Evolutionary conservation across 345 rosid species (phyloP), one percentile per base, ranked within the genome.

Genomic region (Pugionium cornutum): DNA sequence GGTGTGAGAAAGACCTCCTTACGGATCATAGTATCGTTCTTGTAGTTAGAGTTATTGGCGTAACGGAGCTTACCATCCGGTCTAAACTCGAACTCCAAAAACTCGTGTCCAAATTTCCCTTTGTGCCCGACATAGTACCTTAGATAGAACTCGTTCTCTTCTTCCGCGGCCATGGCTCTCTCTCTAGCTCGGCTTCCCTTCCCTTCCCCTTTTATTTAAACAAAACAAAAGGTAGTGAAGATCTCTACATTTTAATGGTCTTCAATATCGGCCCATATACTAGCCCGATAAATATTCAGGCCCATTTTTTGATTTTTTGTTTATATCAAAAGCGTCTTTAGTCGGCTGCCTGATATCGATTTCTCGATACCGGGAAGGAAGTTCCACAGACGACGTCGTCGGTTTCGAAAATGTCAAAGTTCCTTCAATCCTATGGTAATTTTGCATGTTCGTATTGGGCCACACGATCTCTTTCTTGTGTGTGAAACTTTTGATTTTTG

Each of bases 51-150:
- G 80, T 94, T 94, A 74, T 94, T 94, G 58, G 99, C 99, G 77
- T 94, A 94, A 4, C 99, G 89, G 63, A 94, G 97, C 84, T 94
- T 94, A 28, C 99, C 97, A 51, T 88, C 97, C 0, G 91, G 83
- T 75, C 96, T 70, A 80, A 94, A 94, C 87, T 90, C 97, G 81
- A 94, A 94, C 91, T 94, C 99, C 73, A 94, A 49, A 75, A 94
- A 94, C 87, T 94, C 97, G 80, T 91, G 99, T 1, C 99, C 99
- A 62, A 94, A 94, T 65, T 94, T 94, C 9, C 99, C 99, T 75
- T 89, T 94, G 89, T 94, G 97, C 8, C 99, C 99, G 4, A 94
- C 97, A 77, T 88, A 94, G 76, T 90, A 91, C 37, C 99, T 77
- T 54, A 94, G 91, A 78, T 90, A 88, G 77, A 94, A 94, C 81